phyloP scores from a whole-genome alignment of 176 grass and related monocot genomes.

The Pontederia crassipes region DNA sequence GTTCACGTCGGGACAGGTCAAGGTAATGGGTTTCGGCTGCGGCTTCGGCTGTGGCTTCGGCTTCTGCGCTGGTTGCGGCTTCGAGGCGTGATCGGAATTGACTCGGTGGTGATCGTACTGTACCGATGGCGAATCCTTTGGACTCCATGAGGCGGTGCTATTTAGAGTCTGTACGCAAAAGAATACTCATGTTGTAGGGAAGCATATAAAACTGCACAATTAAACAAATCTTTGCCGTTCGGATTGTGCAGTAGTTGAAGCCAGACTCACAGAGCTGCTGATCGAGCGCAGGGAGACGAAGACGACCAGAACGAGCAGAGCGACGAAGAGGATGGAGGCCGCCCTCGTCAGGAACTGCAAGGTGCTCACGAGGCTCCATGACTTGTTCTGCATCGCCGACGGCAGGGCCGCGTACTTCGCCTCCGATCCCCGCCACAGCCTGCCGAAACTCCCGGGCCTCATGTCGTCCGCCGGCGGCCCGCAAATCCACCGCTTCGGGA shows the following conservation, averaged over 20 bases:
- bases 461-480: too few relatives aligned
- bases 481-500: too few relatives aligned
- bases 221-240: background rate
- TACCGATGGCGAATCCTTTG: background rate
- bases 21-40: background rate
- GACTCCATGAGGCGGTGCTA: too few relatives aligned
- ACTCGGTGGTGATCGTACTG: background rate
- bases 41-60: background rate
- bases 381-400: too few relatives aligned
- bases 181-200: too few relatives aligned
- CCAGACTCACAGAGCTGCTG: conserved; percentile 2
- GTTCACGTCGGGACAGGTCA: conserved; percentile 1
- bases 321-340: background rate
- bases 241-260: background rate
- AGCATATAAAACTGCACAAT: background rate
- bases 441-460: too few relatives aligned
- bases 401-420: too few relatives aligned
- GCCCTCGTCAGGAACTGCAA: background rate
- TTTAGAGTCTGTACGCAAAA: too few relatives aligned
- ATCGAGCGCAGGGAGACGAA: background rate
- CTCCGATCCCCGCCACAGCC: too few relatives aligned
- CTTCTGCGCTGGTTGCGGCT: background rate
- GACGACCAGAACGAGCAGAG: conserved; percentile 1
- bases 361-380: too few relatives aligned
- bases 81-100: background rate